Conservation (phyloP, 2,329 filamentous ascomycete species). For the Bipolaris victoriae region DNA sequence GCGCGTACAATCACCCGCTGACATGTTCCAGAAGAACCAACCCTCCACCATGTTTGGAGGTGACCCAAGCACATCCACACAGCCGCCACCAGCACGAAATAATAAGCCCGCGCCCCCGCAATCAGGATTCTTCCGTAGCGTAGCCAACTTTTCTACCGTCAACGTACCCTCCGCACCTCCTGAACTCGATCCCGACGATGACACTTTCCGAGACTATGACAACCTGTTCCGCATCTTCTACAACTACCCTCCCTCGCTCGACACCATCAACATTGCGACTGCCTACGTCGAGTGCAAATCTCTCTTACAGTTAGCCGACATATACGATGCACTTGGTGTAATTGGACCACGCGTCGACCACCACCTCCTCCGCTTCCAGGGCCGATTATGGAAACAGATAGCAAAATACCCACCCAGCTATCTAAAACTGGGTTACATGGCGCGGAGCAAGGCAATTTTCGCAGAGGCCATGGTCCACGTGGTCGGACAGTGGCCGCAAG, state of each 20-base stretch:
- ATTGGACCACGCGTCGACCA: conserved; percentile 91
- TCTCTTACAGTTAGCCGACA: conserved; percentile 85
- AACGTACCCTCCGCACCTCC: conserved; percentile 48
- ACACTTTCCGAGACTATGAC: conserved; percentile 88
- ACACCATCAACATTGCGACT: conserved; percentile 85
- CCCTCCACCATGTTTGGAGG: conserved; percentile 67
- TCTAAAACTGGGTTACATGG: conserved; percentile 84
- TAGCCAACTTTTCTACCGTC: conserved; percentile 75
- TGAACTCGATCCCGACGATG: conserved; percentile 68
- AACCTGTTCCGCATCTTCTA: conserved; percentile 97
- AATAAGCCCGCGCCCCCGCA: conserved; percentile 69
- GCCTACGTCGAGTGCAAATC: conserved; percentile 95
- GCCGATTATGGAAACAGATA: conserved; percentile 91
- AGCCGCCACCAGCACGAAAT: conserved; percentile 59
- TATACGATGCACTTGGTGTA: conserved; percentile 88
- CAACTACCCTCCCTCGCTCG: conserved; percentile 83
- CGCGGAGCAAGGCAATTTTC: conserved; percentile 79
- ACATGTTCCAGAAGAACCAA: conserved; percentile 32
- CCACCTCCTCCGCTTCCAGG: conserved; percentile 90
- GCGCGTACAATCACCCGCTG: conserved; percentile 8
- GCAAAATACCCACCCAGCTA: conserved; percentile 95
- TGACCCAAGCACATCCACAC: conserved; percentile 45
- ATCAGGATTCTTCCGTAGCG: conserved; percentile 81
- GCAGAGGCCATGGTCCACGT: conserved; percentile 86
- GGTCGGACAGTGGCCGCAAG: conserved; percentile 89